Percentiles rank a stretch among this genome's conserved stretches.
phyloP scores from a whole-genome alignment of 192 early-diverging fungal species.

The Chytriomyces confervae region DNA sequence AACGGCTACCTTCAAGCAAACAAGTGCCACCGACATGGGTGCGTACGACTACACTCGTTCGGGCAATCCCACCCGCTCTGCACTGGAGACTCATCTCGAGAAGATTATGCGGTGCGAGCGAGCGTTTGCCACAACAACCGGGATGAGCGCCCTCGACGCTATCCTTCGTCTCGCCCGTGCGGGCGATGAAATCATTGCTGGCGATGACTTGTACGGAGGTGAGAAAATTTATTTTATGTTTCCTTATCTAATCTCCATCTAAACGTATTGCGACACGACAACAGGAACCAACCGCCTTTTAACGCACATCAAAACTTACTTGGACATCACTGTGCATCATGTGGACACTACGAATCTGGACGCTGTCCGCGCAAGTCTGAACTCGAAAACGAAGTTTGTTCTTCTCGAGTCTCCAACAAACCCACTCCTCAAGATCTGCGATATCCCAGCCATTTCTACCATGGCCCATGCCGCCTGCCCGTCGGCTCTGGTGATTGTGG shows the following conservation, averaged over 20 bases:
- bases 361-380: conserved; percentile 66
- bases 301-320: conserved; percentile 78
- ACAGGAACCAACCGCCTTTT: conserved; percentile 89
- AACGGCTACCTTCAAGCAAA: conserved; percentile 96
- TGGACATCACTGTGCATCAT: conserved; percentile 84
- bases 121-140: conserved; percentile 85
- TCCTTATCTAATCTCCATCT: not conserved
- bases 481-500: conserved; percentile 83
- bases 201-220: conserved; percentile 96
- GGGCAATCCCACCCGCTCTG: conserved; percentile 98
- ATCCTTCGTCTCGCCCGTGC: conserved; percentile 84
- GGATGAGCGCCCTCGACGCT: conserved; percentile 95
- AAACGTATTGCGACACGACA: not conserved
- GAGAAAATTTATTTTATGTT: conserved; percentile 10
- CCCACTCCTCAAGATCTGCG: conserved; percentile 92
- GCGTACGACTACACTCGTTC: conserved; percentile 95
- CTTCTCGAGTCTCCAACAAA: conserved; percentile 96
- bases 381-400: conserved; percentile 79
- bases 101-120: conserved; percentile 91
- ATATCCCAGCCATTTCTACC: conserved; percentile 78
- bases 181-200: conserved; percentile 92
- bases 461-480: conserved; percentile 78
- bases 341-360: conserved; percentile 83
- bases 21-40: conserved; percentile 76
- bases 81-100: conserved; percentile 90